Base-by-base conservation (phyloP, 768 basidiomycete species). In the Brasilioporus rufonigricans region DNA sequence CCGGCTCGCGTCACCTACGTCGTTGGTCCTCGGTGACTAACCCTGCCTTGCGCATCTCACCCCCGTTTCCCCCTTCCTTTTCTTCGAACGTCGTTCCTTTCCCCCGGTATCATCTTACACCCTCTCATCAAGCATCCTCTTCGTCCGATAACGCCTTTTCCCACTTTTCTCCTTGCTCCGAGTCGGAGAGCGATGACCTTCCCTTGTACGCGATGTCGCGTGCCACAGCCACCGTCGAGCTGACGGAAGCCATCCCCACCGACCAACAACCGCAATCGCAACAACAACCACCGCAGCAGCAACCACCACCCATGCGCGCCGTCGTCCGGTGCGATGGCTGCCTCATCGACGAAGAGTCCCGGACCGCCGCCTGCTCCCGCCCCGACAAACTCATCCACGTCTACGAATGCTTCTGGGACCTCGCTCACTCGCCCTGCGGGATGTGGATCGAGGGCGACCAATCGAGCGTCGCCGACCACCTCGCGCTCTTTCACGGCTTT, bases 401-500 rank as follows among this genome's bases (percentile, higher is more conserved):
- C 29, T 71, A 70, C 53, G 64, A 70, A 40, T 70, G 69, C 31
- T 60, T 65, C 44, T 72, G 69, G 69, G 62, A 66, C 50, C 50
- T 53, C 27, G 4, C 48, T 29, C 50, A 66, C 41, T 44, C 69
- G 0, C 54, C 70, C 2, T 70, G 69, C 18, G 57, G 68, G 1
- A 70, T 70, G 70, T 72, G 71, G 63, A 68, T 70, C 35, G 71
- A 70, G 46, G 70, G 71, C 19, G 71, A 70, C 52, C 71, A 72
- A 13, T 62, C 66, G 18, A 65, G 58, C 55, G 67, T 72, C 23
- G 68, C 68, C 11, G 69, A 70, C 52, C 69, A 70, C 52, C 64
- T 70, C 55, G 57, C 60, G 12, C 67, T 64, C 47, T 70, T 66
- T 35, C 69, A 70, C 51, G 59, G 61, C 0, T 72, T 70, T 31